Base-by-base conservation (phyloP, 768 basidiomycete species). In the Trametes cingulata region DNA sequence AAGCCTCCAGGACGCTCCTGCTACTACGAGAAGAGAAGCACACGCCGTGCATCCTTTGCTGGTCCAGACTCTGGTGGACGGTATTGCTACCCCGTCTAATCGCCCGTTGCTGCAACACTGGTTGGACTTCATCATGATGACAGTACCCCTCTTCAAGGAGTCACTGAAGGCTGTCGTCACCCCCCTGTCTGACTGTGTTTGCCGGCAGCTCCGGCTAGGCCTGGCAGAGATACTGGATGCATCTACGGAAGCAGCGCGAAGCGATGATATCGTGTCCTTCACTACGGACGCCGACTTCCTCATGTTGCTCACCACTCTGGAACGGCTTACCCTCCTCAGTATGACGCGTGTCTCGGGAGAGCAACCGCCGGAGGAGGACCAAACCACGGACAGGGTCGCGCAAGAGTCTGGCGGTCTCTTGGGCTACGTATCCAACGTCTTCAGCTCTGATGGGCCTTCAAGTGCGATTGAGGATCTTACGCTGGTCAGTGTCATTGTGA, bases 61-160 rank as follows among this genome's bases (percentile, higher is more conserved):
- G 25, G 80, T 89, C 0, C 90, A 90, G 65, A 86, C 89, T 0
- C 77, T 98, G 20, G 77, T 89, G 17, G 92, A 96, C 68, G 96
- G 92, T 2, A 85, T 98, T 47, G 77, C 86, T 12, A 71, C 78
- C 5, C 75, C 80, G 10, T 73, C 81, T 29, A 97, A 96, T 73
- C 84, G 87, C 27, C 81, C 93, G 1, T 82, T 96, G 24, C 72
- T 96, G 29, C 95, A 97, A 68, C 93, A 97, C 67, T 98, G 96
- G 96, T 80, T 98, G 25, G 96, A 98, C 71, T 98, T 99, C 71
- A 81, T 98, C 60, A 81, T 96, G 54, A 91, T 92, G 86, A 91
- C 93, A 0, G 76, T 95, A 17, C 87, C 93, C 4, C 91, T 93
- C 65, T 91, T 94, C 69, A 88, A 90, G 58, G 86, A 86, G 19